Conservation (phyloP, 805 yeast species). For the Yarrowia keelungensis region DNA sequence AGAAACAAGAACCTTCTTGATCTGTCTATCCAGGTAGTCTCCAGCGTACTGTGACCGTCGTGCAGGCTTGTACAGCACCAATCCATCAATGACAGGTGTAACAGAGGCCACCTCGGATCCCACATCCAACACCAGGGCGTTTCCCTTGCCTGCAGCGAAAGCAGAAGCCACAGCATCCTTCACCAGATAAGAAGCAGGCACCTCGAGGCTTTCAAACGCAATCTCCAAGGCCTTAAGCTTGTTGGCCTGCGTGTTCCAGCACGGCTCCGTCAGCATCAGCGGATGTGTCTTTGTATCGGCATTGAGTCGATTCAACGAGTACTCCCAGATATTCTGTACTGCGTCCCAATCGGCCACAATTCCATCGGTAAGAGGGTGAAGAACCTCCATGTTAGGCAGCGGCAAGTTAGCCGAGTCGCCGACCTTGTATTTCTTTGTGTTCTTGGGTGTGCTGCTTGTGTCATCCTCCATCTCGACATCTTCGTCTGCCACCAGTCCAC, state of each 20-base stretch:
- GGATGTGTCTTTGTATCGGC: slow-evolving; percentile 73
- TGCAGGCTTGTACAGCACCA: slow-evolving; percentile 57
- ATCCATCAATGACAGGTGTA: slow-evolving; percentile 49
- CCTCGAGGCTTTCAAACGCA: slow-evolving; percentile 69
- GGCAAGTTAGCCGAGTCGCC: slow-evolving; percentile 43
- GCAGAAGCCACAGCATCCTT: slow-evolving; percentile 87
- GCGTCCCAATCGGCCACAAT: slow-evolving; percentile 77
- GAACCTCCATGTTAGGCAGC: slow-evolving; percentile 42
- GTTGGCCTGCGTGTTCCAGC: slow-evolving; percentile 76
- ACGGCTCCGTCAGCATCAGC: slow-evolving; percentile 81
- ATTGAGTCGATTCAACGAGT: slow-evolving; percentile 61
- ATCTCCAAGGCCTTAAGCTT: slow-evolving; percentile 74
- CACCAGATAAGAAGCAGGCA: slow-evolving; percentile 82
- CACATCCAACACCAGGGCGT: slow-evolving; percentile 71
- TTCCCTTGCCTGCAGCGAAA: slow-evolving; percentile 87
- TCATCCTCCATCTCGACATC: slow-evolving; percentile 37
- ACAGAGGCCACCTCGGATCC: slow-evolving; percentile 75
- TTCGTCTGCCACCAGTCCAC: slow-evolving; percentile 38
- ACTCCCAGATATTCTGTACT: slow-evolving; percentile 73
- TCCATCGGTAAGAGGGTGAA: slow-evolving; percentile 44
- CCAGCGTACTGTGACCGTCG: slow-evolving; percentile 78
- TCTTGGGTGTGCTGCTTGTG: slow-evolving; percentile 26
- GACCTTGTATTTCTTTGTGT: slow-evolving; percentile 40
- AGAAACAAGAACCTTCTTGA: slow-evolving; percentile 53
- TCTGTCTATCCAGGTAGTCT: slow-evolving; percentile 62